Evolutionary conservation across 2,329 filamentous ascomycete genomes (phyloP).

Genomic region (Fusarium anguioides): DNA sequence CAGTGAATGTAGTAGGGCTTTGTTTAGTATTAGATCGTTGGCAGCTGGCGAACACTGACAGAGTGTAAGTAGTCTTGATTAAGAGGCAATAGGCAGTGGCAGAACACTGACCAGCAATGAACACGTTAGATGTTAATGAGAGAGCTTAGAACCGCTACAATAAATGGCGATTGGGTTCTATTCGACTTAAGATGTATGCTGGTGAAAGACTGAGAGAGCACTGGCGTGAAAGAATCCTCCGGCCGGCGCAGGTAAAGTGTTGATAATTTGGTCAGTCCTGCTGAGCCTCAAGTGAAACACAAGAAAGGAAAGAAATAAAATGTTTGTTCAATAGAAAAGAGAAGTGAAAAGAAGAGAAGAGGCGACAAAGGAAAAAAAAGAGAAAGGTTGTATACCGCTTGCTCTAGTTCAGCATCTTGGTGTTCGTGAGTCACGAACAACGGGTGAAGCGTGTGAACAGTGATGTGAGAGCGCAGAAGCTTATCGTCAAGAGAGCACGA

Average conservation of each 20-base stretch:
- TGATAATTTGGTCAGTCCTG: constrained; percentile 42
- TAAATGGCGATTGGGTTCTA: constrained; percentile 7
- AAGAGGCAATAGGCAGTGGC: neutral
- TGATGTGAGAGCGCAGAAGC: constrained; percentile 17
- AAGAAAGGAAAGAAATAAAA: constrained; percentile 32
- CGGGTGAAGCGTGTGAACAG: constrained; percentile 29
- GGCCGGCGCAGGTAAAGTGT: constrained; percentile 35
- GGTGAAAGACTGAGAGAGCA: constrained; percentile 24
- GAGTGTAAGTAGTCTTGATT: constrained; percentile 9
- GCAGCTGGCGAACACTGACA: constrained; percentile 41
- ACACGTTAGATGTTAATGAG: constrained; percentile 1
- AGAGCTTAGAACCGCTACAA: neutral
- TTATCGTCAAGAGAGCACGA: constrained; percentile 37
- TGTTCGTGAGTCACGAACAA: constrained; percentile 46
- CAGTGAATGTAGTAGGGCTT: constrained; percentile 23
- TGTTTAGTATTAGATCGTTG: constrained; percentile 11
- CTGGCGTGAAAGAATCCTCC: constrained; percentile 18
- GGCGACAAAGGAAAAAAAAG: constrained; percentile 35
- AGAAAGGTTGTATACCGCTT: constrained; percentile 32
- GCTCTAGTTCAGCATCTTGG: constrained; percentile 40
- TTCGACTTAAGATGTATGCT: constrained; percentile 14
- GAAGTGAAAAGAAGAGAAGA: constrained; percentile 21
- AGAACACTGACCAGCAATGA: constrained; percentile 27
- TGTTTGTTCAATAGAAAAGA: constrained; percentile 21
- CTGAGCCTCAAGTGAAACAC: constrained; percentile 42